These are phyloP conservation scores for Apophysomyces trapeziformis DNA, from an alignment of 371 early-diverging fungal genomes.

Conservation along the genomic window DNA sequence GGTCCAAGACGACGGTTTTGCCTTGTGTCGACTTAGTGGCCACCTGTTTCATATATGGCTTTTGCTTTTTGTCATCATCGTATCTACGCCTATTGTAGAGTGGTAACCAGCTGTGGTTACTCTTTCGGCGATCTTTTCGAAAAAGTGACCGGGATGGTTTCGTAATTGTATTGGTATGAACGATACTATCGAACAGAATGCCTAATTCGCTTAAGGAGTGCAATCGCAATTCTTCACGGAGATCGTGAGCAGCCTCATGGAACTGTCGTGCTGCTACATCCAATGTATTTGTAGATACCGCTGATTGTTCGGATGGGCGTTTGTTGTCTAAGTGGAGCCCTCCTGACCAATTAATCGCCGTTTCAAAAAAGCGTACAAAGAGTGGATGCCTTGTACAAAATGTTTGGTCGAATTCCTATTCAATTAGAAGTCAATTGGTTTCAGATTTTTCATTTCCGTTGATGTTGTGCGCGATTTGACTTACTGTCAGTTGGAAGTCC, in stretches of 20 bases:
- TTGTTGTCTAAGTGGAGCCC: neutral
- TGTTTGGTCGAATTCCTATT: neutral
- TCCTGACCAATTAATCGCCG: conserved; percentile 20
- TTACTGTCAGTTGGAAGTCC: neutral
- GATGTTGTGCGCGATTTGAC: neutral
- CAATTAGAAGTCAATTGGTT: neutral
- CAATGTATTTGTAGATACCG: conserved; percentile 17
- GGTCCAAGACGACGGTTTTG: neutral
- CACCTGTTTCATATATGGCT: neutral
- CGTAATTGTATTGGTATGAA: conserved; percentile 31
- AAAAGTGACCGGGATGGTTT: conserved; percentile 16
- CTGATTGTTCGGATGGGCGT: conserved; percentile 23
- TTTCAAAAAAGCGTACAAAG: conserved; percentile 30
- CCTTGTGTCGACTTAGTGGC: conserved; percentile 4
- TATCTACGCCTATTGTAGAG: neutral
- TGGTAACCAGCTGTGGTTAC: conserved; percentile 10
- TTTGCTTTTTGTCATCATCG: neutral
- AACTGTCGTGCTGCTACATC: conserved; percentile 26
- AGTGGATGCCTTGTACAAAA: conserved; percentile 33
- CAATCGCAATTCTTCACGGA: conserved; percentile 31
- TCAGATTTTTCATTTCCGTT: neutral
- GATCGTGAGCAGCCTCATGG: conserved; percentile 31
- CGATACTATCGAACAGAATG: conserved; percentile 34
- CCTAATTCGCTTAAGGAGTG: conserved; percentile 33
- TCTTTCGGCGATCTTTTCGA: conserved; percentile 12